Base-by-base conservation (phyloP, 495 filamentous ascomycete genomes). In the Tuber microsphaerosporum region DNA sequence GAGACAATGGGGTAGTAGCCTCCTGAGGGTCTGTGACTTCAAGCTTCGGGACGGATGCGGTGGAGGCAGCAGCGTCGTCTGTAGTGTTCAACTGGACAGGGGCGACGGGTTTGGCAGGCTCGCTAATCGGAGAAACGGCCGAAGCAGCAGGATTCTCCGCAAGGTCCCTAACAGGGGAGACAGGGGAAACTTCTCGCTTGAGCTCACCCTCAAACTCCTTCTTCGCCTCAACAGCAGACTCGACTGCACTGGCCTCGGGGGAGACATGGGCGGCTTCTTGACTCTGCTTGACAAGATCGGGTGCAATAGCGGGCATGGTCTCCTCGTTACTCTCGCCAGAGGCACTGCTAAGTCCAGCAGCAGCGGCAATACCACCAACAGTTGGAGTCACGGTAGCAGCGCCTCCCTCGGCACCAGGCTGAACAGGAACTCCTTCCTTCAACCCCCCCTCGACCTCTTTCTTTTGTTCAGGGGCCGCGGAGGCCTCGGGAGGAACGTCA, bases 191-290 rank as follows among this genome's bases (percentile, higher is more conserved):
- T 74, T 80, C 78, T 22, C 73, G 56, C 75, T 74, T 79, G 51
- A 79, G 78, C 31, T 82, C 79, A 19, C 75, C 74, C 74, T 80
- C 81, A 72, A 81, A 70, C 46, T 78, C 77, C 73, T 92, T 88
- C 86, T 91, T 92, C 31, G 93, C 93, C 71, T 89, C 86, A 6
- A 87, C 85, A 10, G 91, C 92, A 7, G 92, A 89, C 71, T 89
- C 87, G 20, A 86, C 81, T 4, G 87, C 87, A 12, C 79, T 72
- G 31, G 81, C 73, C 42, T 81, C 81, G 43, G 81, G 73, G 34
- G 75, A 74, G 7, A 48, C 71, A 20, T 71, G 74, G 6, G 80
- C 73, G 17, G 44, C 61, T 43, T 71, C 73, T 68, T 76, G 72
- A n/a, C 74, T 74, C n/a, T 82, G 77, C 31, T 75, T 75, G 71